These are phyloP conservation scores for Pythium sukuiense DNA, from an alignment of 352 stramenopile species.

Conservation along the genomic window DNA sequence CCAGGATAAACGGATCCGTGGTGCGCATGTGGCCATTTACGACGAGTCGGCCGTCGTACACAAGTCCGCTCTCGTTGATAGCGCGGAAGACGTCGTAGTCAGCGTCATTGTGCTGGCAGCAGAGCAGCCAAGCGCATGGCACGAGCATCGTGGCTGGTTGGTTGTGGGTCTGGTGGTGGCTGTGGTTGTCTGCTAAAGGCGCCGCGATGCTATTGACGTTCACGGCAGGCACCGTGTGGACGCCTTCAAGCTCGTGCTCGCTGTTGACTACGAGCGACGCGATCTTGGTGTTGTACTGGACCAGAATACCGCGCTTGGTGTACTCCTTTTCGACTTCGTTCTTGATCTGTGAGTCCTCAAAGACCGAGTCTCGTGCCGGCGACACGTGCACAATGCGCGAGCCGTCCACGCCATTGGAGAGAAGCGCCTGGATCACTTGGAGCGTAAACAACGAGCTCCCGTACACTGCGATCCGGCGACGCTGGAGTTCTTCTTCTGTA, in stretches of 20 bases:
- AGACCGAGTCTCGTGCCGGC: slow-evolving; percentile 41
- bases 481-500: slow-evolving; percentile 13
- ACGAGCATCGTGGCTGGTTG: slow-evolving; percentile 18
- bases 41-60: slow-evolving; percentile 91
- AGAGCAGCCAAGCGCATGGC: slow-evolving; percentile 73
- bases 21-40: slow-evolving; percentile 87
- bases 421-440: slow-evolving; percentile 59
- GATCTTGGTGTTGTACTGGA: slow-evolving; percentile 57
- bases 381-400: slow-evolving; percentile 61
- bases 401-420: slow-evolving; percentile 41
- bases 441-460: slow-evolving; percentile 66
- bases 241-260: slow-evolving; percentile 41
- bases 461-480: slow-evolving; percentile 50
- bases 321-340: slow-evolving; percentile 63
- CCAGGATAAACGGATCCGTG: slow-evolving; percentile 77
- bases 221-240: slow-evolving; percentile 34
- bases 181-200: neutral
- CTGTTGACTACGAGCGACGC: slow-evolving; percentile 33
- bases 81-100: slow-evolving; percentile 88
- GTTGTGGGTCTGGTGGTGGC: slow-evolving; percentile 5
- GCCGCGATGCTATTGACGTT: neutral
- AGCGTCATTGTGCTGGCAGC: slow-evolving; percentile 82
- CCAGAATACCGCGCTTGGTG: slow-evolving; percentile 31
- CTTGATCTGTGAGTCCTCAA: slow-evolving; percentile 64
- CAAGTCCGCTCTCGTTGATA: slow-evolving; percentile 89